A percentile compares a stretch with the other conserved stretches of the same genome.
phyloP scores from a whole-genome alignment of 371 early-diverging fungal species.

The Zancudomyces culisetae region DNA sequence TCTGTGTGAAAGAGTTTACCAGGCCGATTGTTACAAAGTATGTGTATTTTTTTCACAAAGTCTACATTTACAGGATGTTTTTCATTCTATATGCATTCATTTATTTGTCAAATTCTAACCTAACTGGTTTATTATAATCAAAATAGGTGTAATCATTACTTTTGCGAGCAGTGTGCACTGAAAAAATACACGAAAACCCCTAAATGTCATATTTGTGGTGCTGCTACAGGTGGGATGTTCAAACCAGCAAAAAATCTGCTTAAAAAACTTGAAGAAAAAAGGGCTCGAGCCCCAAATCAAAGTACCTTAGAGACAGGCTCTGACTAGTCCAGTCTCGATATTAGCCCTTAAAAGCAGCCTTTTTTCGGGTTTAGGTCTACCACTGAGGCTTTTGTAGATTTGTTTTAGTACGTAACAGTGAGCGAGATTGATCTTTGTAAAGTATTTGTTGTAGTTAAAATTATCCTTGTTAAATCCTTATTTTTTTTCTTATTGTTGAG shows the following conservation, averaged over 20 bases:
- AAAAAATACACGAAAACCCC: conserved; percentile 52
- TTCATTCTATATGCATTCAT: neutral
- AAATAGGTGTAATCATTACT: conserved; percentile 65
- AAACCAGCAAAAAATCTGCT: conserved; percentile 59
- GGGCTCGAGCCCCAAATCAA: neutral
- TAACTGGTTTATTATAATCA: neutral
- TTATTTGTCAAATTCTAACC: neutral
- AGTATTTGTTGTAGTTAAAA: neutral
- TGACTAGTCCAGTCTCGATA: neutral
- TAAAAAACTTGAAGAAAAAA: conserved; percentile 11
- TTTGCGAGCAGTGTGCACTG: conserved; percentile 87
- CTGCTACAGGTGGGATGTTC: conserved; percentile 71
- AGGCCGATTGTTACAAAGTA: conserved; percentile 71
- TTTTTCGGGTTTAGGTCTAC: too few species aligned
- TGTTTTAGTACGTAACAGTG: neutral
- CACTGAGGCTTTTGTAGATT: neutral
- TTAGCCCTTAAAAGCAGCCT: neutral
- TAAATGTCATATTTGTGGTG: conserved; percentile 82
- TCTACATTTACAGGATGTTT: neutral
- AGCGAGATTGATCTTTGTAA: neutral
- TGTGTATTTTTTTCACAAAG: neutral
- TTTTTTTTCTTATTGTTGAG: too few species aligned
- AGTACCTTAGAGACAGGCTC: neutral
- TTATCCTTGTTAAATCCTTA: too few species aligned
- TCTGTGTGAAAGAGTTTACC: conserved; percentile 71